These are phyloP conservation scores for Iberis pinnata DNA, from an alignment of 345 rosid species.

Conservation along the genomic window DNA sequence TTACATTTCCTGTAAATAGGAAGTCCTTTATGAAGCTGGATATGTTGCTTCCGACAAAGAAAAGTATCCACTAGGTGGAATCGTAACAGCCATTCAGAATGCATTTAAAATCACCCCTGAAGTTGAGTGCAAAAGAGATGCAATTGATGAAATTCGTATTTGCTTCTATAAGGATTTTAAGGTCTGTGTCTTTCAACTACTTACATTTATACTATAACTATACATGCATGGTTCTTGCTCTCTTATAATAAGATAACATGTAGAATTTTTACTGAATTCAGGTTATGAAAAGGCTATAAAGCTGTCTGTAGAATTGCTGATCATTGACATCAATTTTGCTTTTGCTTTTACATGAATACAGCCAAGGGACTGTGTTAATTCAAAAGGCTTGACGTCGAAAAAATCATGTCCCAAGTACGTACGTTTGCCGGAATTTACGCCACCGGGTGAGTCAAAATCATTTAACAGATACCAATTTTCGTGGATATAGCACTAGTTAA, in stretches of 20 bases:
- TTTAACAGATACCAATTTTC: neutral
- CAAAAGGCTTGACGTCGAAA: conserved; percentile 29
- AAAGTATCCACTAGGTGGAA: conserved; percentile 85
- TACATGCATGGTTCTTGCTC: neutral
- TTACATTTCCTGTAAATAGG: conserved; percentile 37
- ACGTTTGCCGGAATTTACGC: conserved; percentile 56
- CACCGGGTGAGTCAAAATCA: conserved; percentile 43
- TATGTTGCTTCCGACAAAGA: conserved; percentile 82
- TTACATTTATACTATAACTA: neutral
- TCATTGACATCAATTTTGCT: neutral
- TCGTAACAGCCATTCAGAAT: conserved; percentile 76
- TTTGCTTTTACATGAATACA: conserved; percentile 22
- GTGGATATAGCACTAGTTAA: neutral
- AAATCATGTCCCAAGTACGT: conserved; percentile 76
- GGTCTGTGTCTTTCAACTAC: conserved; percentile 39
- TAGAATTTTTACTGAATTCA: too few relatives aligned
- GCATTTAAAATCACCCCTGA: conserved; percentile 71
- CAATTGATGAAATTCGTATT: conserved; percentile 60
- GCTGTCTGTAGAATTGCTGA: neutral
- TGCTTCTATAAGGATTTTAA: conserved; percentile 86
- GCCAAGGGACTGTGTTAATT: conserved; percentile 62
- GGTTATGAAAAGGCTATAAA: too few relatives aligned
- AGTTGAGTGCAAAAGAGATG: conserved; percentile 58
- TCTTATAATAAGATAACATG: conserved; percentile 1
- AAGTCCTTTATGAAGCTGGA: conserved; percentile 74